These are phyloP conservation scores for Gracilaria caudata DNA, from an alignment of 23 red algal genomes.

Conservation along the genomic window DNA sequence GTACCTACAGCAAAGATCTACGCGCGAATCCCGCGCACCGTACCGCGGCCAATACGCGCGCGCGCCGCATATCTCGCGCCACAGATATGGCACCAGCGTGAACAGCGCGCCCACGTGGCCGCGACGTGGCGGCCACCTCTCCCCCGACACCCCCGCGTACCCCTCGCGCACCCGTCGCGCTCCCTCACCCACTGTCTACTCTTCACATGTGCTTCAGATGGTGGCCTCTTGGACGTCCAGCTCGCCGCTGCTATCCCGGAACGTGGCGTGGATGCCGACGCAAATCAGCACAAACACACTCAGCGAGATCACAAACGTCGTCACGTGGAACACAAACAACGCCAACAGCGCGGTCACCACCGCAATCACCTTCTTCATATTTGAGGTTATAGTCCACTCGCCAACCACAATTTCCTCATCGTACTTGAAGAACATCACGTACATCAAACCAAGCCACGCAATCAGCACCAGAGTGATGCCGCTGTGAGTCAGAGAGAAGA, in stretches of 20 bases:
- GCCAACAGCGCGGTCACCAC: conserved; percentile 38
- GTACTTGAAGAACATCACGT: conserved; percentile 47
- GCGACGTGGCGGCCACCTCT: too few species aligned
- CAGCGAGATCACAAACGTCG: conserved; percentile 49
- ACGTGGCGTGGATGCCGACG: conserved; percentile 66
- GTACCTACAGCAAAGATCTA: too few species aligned
- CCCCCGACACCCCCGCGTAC: too few species aligned
- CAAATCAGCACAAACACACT: conserved; percentile 36
- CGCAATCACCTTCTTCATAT: conserved; percentile 47
- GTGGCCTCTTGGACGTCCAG: not conserved
- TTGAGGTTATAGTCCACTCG: conserved; percentile 24
- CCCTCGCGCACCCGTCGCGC: too few species aligned
- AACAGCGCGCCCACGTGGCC: too few species aligned
- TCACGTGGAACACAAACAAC: conserved; percentile 55
- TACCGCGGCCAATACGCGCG: not conserved
- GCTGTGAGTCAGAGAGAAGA: conserved; percentile 54
- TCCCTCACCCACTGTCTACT: not conserved
- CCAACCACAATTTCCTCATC: conserved; percentile 65
- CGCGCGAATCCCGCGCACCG: too few species aligned
- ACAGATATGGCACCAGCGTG: too few species aligned
- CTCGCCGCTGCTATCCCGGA: conserved; percentile 59
- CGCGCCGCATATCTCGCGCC: not conserved
- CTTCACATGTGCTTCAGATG: not conserved
- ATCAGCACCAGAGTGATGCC: conserved; percentile 36
- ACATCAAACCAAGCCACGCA: conserved; percentile 35